Conservation (phyloP, 495 filamentous ascomycete species). For the Gamarada debralockiae region DNA sequence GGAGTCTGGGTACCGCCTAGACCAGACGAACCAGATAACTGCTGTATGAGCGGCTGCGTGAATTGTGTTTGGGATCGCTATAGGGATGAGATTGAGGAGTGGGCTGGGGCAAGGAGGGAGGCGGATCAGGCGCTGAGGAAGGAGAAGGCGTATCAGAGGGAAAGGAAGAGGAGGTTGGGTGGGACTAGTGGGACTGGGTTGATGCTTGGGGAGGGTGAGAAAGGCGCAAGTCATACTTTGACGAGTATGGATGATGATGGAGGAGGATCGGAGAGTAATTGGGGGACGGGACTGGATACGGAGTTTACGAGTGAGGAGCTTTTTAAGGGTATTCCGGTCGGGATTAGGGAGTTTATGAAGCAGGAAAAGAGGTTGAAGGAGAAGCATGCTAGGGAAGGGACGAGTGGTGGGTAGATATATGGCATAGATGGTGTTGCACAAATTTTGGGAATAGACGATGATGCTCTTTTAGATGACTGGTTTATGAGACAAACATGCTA, state of each 20-base stretch:
- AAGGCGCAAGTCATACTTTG: slow-evolving; percentile 37
- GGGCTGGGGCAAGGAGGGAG: slow-evolving; percentile 57
- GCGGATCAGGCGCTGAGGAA: slow-evolving; percentile 44
- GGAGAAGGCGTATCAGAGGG: slow-evolving; percentile 19
- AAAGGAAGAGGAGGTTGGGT: slow-evolving; percentile 47
- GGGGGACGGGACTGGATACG: slow-evolving; percentile 46
- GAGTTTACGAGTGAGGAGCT: slow-evolving; percentile 55
- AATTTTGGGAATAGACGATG: too few species aligned
- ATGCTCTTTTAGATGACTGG: too few species aligned
- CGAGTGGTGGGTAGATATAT: slow-evolving; percentile 7
- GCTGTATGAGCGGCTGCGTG: slow-evolving; percentile 98
- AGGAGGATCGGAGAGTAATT: slow-evolving; percentile 66
- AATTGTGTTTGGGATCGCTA: slow-evolving; percentile 96
- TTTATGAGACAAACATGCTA: too few species aligned
- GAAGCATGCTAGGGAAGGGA: slow-evolving; percentile 49
- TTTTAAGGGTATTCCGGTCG: slow-evolving; percentile 82
- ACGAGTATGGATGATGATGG: slow-evolving; percentile 79
- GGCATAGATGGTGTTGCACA: not conserved
- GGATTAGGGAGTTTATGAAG: slow-evolving; percentile 96
- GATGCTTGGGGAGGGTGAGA: slow-evolving; percentile 24
- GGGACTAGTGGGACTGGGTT: slow-evolving; percentile 31
- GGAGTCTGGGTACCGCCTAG: slow-evolving; percentile 78
- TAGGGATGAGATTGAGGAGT: slow-evolving; percentile 87
- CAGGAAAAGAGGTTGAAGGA: slow-evolving; percentile 88
- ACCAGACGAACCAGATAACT: slow-evolving; percentile 92